Base-by-base conservation (phyloP, 805 yeast species). In the Myxozyma vanderwaltii region DNA sequence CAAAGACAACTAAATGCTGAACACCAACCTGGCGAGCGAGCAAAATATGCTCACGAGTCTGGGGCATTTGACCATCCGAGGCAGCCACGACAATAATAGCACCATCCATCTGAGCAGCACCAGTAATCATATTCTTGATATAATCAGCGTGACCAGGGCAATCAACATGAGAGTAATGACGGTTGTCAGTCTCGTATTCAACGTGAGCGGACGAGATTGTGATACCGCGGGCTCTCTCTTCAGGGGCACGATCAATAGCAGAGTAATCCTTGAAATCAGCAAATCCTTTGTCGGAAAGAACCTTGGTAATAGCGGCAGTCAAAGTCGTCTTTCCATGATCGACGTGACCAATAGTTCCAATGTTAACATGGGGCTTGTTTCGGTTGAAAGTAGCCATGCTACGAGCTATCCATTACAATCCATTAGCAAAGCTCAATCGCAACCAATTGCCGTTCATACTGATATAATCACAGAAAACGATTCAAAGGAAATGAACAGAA, bases 101-200 rank as follows among this genome's bases (percentile, higher is more conserved):
- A 82, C 98, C 97, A 77, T 92, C 98, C 97, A 91, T 91, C 77
- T 92, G 96, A 71, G 98, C 97, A 71, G 98, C 97, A 86, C 98
- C 98, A 68, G 97, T 90, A 77, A 92, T 92, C 98, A 92, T 92
- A 79, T 92, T 92, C 82, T 92, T 92, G 79, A 92, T 92, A 79
- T 91, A 92, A 82, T 92, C 98, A 67, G 96, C 94, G 84, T 92
- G 98, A 73, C 98, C 98, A 57, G 97, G 97, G 77, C 96, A 90
- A 82, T 91, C 98, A 69, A 91, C 96, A 76, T 91, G 97, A 70
- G 98, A 92, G 74, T 91, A 91, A 77, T 92, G 98, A 79, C 97
- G 88, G 75, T 87, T 89, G 31, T 79, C 90, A 64, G 98, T 92
- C 77, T 90, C 95, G 79, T 91, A 92, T 79, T 92, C 97, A 72